Base-by-base conservation (phyloP, 495 filamentous ascomycete species). In the Penicillium paradoxum region DNA sequence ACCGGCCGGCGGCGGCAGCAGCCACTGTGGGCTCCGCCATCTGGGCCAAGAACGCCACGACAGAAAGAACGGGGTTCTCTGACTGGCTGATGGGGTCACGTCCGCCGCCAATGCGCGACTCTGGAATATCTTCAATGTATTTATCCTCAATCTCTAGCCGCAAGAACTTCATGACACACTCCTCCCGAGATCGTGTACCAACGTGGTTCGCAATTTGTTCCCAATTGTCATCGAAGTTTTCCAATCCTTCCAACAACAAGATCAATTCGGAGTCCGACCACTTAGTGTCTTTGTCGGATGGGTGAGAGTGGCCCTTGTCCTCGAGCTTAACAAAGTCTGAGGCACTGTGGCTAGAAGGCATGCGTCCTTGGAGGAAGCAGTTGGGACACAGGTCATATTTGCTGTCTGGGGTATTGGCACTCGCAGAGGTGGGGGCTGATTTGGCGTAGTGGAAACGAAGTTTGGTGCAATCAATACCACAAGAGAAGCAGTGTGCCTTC, bases 121-220 rank as follows among this genome's bases (percentile, higher is more conserved):
- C 81, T 0, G 82, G 81, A 59, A 91, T 81, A 13, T 88, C 82
- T 44, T 93, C 88, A 9, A 92, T 72, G 55, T 92, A 95, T 56
- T 90, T 89, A 68, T 92, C 90, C 64, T 92, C 89, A 52, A 95
- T 93, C 46, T 91, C 90, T 22, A 92, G 72, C 62, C 95, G 89
- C 55, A 98, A 72, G 76, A 98, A 98, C 65, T 96, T 91, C 60
- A 96, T 75, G 22, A 97, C 90, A 69, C 93, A 98, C 73, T 98
- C 90, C 72, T 98, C 93, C 33, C 89, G 79, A n/a, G 90, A 96
- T 39, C 91, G 82, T 2, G 89, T 91, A 29, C 88, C 88, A 24
- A 98, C 93, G 60, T 96, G 87, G 53, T 90, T 90, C 1, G 93
- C 82, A 51, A 98, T 90, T 57, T 87, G 81, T 47, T 89, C 87